Evolutionary conservation across 1,284 basidiomycete genomes (phyloP).

Genomic region (Taiwanofungus camphoratus): DNA sequence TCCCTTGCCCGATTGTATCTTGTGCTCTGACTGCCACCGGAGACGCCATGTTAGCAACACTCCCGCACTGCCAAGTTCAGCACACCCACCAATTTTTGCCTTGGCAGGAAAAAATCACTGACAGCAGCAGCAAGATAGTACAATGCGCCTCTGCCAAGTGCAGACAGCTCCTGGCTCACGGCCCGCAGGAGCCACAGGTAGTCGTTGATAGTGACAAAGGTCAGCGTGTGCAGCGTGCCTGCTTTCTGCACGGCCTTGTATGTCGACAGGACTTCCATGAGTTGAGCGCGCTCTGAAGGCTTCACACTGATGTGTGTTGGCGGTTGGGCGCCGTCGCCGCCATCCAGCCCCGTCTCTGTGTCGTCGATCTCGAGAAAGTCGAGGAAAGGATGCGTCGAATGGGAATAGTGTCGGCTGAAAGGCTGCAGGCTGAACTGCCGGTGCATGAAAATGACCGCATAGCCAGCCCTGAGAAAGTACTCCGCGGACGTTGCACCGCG

Average conservation of each 20-base stretch:
- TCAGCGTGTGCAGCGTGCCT: constrained; percentile 78
- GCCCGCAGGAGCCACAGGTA: constrained; percentile 91
- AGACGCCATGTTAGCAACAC: neutral
- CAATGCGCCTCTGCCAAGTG: constrained; percentile 71
- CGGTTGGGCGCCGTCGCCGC: constrained; percentile 15
- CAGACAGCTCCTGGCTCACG: constrained; percentile 67
- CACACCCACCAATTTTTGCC: constrained; percentile 74
- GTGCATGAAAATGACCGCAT: constrained; percentile 98
- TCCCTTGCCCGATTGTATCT: constrained; percentile 95
- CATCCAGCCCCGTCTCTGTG: constrained; percentile 15
- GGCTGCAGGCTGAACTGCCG: constrained; percentile 96
- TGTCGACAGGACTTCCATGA: constrained; percentile 70
- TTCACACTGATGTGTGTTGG: constrained; percentile 58
- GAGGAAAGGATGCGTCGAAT: constrained; percentile 96
- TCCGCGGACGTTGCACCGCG: constrained; percentile 96
- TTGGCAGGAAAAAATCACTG: constrained; percentile 94
- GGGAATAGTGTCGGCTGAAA: constrained; percentile 95
- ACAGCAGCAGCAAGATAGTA: constrained; percentile 98
- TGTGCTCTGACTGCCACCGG: constrained; percentile 80
- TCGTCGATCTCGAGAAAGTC: constrained; percentile 81
- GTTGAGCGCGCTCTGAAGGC: constrained; percentile 53
- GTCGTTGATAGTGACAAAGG: constrained; percentile 94
- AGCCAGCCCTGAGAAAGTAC: constrained; percentile 90
- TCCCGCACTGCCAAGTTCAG: neutral
- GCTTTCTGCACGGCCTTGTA: constrained; percentile 79